Evolutionary conservation across 2,329 filamentous ascomycete genomes (phyloP), one percentile per base, ranked within the genome.

Genomic region (Nigrospora oryzae): DNA sequence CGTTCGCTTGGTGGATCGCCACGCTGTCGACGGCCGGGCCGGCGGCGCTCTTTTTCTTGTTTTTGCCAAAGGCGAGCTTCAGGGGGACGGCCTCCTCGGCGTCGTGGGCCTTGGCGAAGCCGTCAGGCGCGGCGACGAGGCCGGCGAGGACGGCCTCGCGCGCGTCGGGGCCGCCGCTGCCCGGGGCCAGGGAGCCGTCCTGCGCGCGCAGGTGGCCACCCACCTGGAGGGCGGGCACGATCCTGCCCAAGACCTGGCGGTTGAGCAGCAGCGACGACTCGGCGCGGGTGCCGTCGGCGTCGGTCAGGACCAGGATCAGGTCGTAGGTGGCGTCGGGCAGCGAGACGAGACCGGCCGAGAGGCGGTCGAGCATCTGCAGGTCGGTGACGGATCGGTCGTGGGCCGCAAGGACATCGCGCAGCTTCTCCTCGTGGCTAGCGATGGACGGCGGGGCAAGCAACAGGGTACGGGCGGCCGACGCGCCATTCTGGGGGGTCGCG

Each of bases 281-380:
- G 48, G 63, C 67, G n/a, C 74, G 67, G 40, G 81, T 73, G 52
- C 82, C 81, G 59, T 88, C 82, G 46, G 83, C 75, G 63, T 90
- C 88, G 51, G 86, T 84, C 50, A 97, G 81, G 44, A 98, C 76
- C 40, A 96, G 77, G 37, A 97, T 78, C 37, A 86, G 68, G 62
- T 94, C 87, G 71, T 98, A 98, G 44, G 86, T 86, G 40, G 79
- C 70, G 44, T 77, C 55, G 1, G 90, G 85, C 0, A 98, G 81
- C 8, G 81, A 72, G 46, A 93, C 87, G 34, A 95, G 74, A 49
- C 89, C 89, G 33, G 86, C 79, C 2, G 86, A 81, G 36, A 98
- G 78, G 42, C 93, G 88, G 69, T 98, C 93, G 49, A 98, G 85
- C 93, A 98, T 98, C 66, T 97, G 93, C 43, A 98, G 75, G 61